Evolutionary conservation across 73 alveolate genomes (phyloP).

Genomic region (Symbiodinium natans): DNA sequence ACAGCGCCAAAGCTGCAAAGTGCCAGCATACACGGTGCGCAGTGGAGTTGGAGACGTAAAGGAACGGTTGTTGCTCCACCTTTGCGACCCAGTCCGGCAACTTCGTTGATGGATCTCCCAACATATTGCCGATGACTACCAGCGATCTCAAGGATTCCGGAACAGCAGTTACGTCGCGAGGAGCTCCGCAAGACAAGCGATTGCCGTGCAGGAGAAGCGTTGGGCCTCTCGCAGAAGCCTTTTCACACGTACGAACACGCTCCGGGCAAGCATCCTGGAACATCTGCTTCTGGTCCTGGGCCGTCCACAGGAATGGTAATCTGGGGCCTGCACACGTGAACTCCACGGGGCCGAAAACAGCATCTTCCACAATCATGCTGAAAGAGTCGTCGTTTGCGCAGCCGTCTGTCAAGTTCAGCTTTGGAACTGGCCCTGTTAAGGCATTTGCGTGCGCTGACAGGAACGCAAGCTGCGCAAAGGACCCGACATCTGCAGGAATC

Average conservation of each 20-base stretch:
- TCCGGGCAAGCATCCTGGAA: no score
- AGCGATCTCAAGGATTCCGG: background rate
- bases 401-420: no score
- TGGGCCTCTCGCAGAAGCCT: background rate
- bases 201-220: constrained; percentile 23
- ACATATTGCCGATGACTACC: background rate
- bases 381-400: no score
- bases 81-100: constrained; percentile 6
- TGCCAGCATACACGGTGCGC: background rate
- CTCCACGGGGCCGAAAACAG: no score
- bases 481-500: background rate
- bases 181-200: constrained; percentile 24
- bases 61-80: constrained; percentile 4
- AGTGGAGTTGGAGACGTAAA: background rate
- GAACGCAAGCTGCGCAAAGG: no score
- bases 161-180: background rate
- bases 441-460: no score
- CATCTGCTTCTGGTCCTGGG: no score
- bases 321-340: no score
- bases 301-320: no score
- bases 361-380: no score
- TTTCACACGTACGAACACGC: no score
- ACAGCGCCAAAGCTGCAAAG: background rate
- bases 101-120: background rate
- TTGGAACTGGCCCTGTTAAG: no score